Percentiles rank a stretch among this genome's conserved stretches.
Conservation (phyloP, 2,329 filamentous ascomycete genomes). For the Claviceps digitariae region DNA sequence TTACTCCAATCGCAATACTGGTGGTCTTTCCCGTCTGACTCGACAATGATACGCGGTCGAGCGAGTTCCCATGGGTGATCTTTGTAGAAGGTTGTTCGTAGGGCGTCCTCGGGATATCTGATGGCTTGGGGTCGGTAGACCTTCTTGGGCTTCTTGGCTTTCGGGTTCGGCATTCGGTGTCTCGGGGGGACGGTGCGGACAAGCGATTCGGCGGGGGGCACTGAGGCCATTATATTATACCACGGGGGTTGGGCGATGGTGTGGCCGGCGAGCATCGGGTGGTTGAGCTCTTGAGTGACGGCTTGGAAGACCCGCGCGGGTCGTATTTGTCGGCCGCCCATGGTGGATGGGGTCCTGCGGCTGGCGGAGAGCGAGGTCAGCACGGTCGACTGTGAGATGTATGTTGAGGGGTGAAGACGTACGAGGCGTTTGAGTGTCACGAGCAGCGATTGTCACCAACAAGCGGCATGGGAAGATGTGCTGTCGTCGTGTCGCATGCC, state of each 20-base stretch:
- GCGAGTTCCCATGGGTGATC: slow-evolving; percentile 98
- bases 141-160: slow-evolving; percentile 45
- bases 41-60: slow-evolving; percentile 69
- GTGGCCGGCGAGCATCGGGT: slow-evolving; percentile 22
- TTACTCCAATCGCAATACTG: slow-evolving; percentile 67
- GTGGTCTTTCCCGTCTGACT: slow-evolving; percentile 72
- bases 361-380: background rate
- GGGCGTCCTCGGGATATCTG: slow-evolving; percentile 66
- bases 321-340: slow-evolving; percentile 31
- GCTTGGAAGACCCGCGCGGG: slow-evolving; percentile 34
- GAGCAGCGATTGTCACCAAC: background rate
- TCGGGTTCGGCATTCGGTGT: slow-evolving; percentile 28
- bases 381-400: background rate
- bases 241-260: slow-evolving; percentile 29
- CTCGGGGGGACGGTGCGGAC: slow-evolving; percentile 38
- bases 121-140: slow-evolving; percentile 72
- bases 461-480: background rate
- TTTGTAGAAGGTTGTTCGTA: slow-evolving; percentile 72
- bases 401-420: background rate
- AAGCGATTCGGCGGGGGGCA: slow-evolving; percentile 45
- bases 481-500: slow-evolving; percentile 5
- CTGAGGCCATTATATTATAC: slow-evolving; percentile 35
- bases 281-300: slow-evolving; percentile 29
- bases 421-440: background rate
- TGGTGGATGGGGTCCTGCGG: slow-evolving; percentile 9